A percentile compares a stretch with the other conserved stretches of the same genome.
phyloP scores from a whole-genome alignment of 2,329 filamentous ascomycete species.

The Claviceps sp. region DNA sequence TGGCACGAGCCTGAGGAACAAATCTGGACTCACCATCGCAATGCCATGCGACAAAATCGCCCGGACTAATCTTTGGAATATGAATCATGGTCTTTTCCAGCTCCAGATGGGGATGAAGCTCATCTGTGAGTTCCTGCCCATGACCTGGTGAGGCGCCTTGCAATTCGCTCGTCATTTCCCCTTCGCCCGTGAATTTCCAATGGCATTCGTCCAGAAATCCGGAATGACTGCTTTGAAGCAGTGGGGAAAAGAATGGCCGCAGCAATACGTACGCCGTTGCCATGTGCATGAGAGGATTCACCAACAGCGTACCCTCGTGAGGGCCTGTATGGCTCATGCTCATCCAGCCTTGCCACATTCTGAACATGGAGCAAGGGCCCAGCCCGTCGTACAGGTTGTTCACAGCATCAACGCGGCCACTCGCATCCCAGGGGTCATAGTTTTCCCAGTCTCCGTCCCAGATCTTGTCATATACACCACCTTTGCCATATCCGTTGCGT shows the following conservation, averaged over 20 bases:
- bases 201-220: conserved; percentile 39
- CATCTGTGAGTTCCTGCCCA: conserved; percentile 53
- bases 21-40: conserved; percentile 45
- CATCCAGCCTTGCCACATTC: conserved; percentile 86
- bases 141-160: conserved; percentile 59
- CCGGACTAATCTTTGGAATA: conserved; percentile 53
- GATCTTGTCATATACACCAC: conserved; percentile 59
- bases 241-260: conserved; percentile 64
- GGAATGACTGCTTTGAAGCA: conserved; percentile 12
- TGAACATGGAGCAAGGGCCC: conserved; percentile 71
- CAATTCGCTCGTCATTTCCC: conserved; percentile 41
- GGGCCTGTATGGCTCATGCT: conserved; percentile 61
- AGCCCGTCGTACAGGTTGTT: conserved; percentile 70
- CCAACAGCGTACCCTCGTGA: conserved; percentile 64
- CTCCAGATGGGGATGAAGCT: conserved; percentile 60
- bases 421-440: conserved; percentile 73
- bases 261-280: conserved; percentile 71
- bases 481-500: conserved; percentile 48
- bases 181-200: conserved; percentile 40
- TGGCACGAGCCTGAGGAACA: not conserved
- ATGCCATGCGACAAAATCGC: conserved; percentile 76
- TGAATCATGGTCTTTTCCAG: conserved; percentile 56
- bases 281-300: conserved; percentile 64
- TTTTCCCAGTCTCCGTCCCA: conserved; percentile 65
- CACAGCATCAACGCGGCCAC: conserved; percentile 50